Evolutionary conservation across 2,329 filamentous ascomycete genomes (phyloP).

Genomic region (Epichloe sylvatica): DNA sequence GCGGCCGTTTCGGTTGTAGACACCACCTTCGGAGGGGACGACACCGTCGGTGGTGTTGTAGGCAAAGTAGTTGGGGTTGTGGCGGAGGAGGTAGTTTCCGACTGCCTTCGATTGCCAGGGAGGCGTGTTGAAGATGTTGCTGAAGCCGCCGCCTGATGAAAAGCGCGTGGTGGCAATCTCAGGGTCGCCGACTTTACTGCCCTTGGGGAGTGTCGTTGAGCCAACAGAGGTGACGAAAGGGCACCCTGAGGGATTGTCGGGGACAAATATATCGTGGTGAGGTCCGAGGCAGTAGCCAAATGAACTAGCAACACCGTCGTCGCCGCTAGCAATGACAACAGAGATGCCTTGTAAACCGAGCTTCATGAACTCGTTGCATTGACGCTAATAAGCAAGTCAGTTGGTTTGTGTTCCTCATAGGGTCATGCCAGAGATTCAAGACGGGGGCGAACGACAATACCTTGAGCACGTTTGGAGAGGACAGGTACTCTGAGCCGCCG

Average conservation of each 20-base stretch:
- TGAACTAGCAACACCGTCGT: constrained; percentile 10
- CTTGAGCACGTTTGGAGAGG: constrained; percentile 31
- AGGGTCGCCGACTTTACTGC: constrained; percentile 2
- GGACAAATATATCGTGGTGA: constrained; percentile 30
- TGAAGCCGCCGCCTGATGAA: constrained; percentile 35
- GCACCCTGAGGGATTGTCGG: constrained; percentile 31
- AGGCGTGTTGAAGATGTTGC: constrained; percentile 33
- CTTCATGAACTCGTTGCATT: constrained; percentile 31
- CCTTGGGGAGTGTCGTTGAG: constrained; percentile 25
- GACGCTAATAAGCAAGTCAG: constrained; percentile 14
- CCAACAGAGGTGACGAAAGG: constrained; percentile 38
- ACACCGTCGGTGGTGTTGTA: constrained; percentile 9
- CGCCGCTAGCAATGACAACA: constrained; percentile 25
- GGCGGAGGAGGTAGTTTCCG: constrained; percentile 6
- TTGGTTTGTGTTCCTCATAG: no score
- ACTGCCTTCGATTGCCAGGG: constrained; percentile 28
- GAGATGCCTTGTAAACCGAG: constrained; percentile 29
- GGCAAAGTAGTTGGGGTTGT: constrained; percentile 7
- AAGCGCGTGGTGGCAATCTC: constrained; percentile 19
- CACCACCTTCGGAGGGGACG: constrained; percentile 6
- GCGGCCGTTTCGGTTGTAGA: constrained; percentile 33
- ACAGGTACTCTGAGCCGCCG: constrained; percentile 12
- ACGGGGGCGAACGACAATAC: not conserved
- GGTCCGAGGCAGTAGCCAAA: constrained; percentile 9
- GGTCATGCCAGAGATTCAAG: not conserved